Base-by-base conservation (phyloP, 768 basidiomycete species). In the Agaricus sinodeliciosus region DNA sequence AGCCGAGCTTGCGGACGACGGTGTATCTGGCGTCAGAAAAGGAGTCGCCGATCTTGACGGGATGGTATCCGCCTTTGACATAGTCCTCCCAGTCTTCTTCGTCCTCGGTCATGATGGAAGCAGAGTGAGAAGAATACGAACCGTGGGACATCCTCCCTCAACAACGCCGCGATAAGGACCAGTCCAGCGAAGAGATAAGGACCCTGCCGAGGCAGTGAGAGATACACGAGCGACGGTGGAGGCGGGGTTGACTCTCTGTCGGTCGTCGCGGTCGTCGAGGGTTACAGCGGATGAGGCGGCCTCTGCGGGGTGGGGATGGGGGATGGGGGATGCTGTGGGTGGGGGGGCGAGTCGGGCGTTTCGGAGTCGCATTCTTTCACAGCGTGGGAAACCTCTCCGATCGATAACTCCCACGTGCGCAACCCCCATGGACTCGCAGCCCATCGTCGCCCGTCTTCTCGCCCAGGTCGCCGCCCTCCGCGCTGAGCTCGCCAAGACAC, bases 31-130 rank as follows among this genome's bases (percentile, higher is more conserved):
- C 90, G 56, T 90, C 83, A 44, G 86, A 89, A 67, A 96, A 95
- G 16, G 78, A 65, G 69, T 97, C 94, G 59, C 94, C 93, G 56
- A 97, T 92, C 67, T 92, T 88, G 45, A 96, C 90, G n/a, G 93
- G 89, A 63, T 91, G 89, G 66, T 91, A 91, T 31, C 89, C 89
- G 54, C 89, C 84, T 44, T 85, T 80, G 66, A 82, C 79, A 61
- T 79, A 79, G 71, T 94, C 92, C 71, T 94, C 91, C 79, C 87
- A 88, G 64, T 94, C 92, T 70, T 95, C 92, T 69, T 90, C 89
- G 72, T 91, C 88, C 73, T 90, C 88, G 45, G 87, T 87, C 84
- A 88, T 86, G 76, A 87, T 77, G 67, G 85, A 87, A 65, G 79
- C 72, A 72, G 83, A 75, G 71, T 70, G 79, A 68, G 84, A 85